These are phyloP conservation scores for Daedaleopsis sinensis DNA, from an alignment of 768 basidiomycete genomes.

Conservation along the genomic window DNA sequence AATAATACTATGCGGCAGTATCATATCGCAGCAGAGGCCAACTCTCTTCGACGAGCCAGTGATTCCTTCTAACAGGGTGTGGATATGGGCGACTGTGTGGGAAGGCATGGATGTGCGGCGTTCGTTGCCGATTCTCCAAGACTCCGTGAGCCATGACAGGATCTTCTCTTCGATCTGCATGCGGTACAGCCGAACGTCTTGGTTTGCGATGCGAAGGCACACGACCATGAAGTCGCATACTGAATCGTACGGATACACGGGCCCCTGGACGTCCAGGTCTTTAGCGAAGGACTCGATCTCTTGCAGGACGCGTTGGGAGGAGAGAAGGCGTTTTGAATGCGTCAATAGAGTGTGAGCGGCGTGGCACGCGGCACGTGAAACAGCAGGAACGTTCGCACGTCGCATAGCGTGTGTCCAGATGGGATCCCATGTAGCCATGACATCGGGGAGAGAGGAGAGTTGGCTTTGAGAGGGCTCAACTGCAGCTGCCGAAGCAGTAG, in stretches of 20 bases:
- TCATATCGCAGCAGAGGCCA: constrained; percentile 47
- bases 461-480: background rate
- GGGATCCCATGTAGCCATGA: constrained; percentile 65
- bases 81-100: constrained; percentile 60
- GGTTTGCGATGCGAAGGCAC: constrained; percentile 70
- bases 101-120: constrained; percentile 47
- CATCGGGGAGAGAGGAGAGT: constrained; percentile 18
- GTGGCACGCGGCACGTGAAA: constrained; percentile 83
- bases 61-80: constrained; percentile 64
- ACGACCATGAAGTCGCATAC: constrained; percentile 82
- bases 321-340: constrained; percentile 46
- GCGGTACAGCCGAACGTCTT: constrained; percentile 82
- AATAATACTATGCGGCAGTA: constrained; percentile 72
- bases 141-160: constrained; percentile 76
- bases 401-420: constrained; percentile 86
- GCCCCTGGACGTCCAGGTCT: constrained; percentile 91
- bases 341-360: constrained; percentile 57
- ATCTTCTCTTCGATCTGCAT: constrained; percentile 89
- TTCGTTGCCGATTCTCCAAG: constrained; percentile 55
- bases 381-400: constrained; percentile 63
- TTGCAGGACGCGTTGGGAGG: constrained; percentile 56
- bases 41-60: constrained; percentile 56
- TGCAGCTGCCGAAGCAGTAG: background rate
- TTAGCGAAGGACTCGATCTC: constrained; percentile 82
- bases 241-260: constrained; percentile 83